Base-by-base conservation (phyloP, 2,329 filamentous ascomycete genomes). In the Cladosporium sp. region DNA sequence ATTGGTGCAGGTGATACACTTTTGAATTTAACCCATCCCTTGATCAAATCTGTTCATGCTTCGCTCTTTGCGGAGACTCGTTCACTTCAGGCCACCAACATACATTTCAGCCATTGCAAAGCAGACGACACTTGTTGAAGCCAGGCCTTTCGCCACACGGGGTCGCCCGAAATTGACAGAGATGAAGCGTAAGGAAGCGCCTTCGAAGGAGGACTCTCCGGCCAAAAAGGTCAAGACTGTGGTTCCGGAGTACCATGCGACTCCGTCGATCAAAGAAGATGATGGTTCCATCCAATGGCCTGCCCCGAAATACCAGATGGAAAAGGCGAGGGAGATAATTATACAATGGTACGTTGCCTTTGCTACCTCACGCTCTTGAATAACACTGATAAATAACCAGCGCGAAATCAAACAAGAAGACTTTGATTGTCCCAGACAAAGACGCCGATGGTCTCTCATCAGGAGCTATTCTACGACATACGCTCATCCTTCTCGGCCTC, bases 361-460 rank as follows among this genome's bases (percentile, higher is more conserved):
- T 3, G 25, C 25, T 25, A 25, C 9, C 8, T 28, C 36, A 34
- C 4, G 7, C 22, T 28, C 43, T 17, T 14, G 6, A 30, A 17
- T 1, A 8, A 12, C 7, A 19, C 38, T 25, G 2, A 57, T 38
- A 55, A 30, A n/a, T 30, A 8, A 52, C 11, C 61, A 86, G 84
- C 69, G 84, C 79, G 17, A 65, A 73, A 15, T 73, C 81, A 11
- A 72, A 78, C 9, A 77, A 82, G 58, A 76, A 73, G 37, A 82
- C 81, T 1, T 70, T 88, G 17, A 84, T 89, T 14, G 78, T 88
- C 0, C 87, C 87, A 0, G 86, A 89, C 67, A 88, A 88, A 66
- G 86, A 88, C 64, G 85, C 85, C 2, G 86, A 89, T 69, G 87
- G 86, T 0, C 74, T 89, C 3, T 82, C 82, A 2, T 83, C 86